Evolutionary conservation across 2,329 filamentous ascomycete genomes (phyloP), one percentile per base, ranked within the genome.

Genomic region (Madurella mycetomatis): DNA sequence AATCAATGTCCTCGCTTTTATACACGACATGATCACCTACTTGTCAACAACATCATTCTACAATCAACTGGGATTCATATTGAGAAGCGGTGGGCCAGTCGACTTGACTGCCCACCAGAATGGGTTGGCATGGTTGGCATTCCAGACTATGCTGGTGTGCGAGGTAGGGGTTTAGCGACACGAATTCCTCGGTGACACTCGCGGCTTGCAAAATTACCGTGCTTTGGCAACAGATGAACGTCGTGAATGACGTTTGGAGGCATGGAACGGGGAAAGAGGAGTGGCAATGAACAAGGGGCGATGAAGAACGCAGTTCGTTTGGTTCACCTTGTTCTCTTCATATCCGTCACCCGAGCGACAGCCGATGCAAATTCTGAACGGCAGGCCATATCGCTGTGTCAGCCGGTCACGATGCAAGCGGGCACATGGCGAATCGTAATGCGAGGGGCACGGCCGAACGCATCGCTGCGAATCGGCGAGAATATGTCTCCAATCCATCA

Each of bases 401-500:
- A 25, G 7, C 25, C 25, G 7, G 25, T 25, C 7, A 4, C 25
- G 25, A 25, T 3, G 7, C 7, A 7, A 7, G 25, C 25, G 25
- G 25, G 25, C 25, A 25, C 25, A 7, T 7, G 25, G 25, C 25
- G 7, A 25, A 25, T 25, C 13, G 4, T 15, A 37, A 37, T 37
- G 11, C 34, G 34, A 37, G 4, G 11, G 11, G 34, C 13, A 37
- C 34, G 34, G 34, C 34, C 34, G 13, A 15, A 4, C 4, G 34
- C 9, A 37, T 37, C 4, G 34, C 11, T 37, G 34, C 34, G 34
- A 37, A 37, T 4, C 34, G 34, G 11, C 13, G 7, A 40, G 60
- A 67, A 63, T n/a, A 78, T 83, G 73, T 81, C 75, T 80, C 80
- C 78, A 73, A 76, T 81, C 78, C 65, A 76, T 81, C 80, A 78